phyloP scores from a whole-genome alignment of 2,329 filamentous ascomycete species.

The Cladobotryum mycophilum region DNA sequence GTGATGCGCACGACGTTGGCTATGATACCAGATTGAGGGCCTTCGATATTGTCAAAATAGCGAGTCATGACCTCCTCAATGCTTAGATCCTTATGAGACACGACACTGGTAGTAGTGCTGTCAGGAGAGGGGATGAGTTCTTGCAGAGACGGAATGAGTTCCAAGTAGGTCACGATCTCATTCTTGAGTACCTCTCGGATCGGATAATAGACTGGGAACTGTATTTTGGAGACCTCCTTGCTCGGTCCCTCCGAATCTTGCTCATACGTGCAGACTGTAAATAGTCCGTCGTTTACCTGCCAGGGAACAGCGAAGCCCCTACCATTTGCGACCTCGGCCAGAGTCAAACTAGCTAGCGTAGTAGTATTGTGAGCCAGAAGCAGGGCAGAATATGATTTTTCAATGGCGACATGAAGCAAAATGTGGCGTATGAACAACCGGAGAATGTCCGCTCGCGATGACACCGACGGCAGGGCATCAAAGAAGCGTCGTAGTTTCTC shows the following conservation, averaged over 20 bases:
- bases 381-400: constrained; percentile 58
- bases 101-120: constrained; percentile 32
- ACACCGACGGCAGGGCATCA: constrained; percentile 60
- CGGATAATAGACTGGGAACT: constrained; percentile 62
- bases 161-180: constrained; percentile 66
- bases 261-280: constrained; percentile 28
- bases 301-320: constrained; percentile 78
- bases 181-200: constrained; percentile 78
- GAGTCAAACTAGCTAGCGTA: constrained; percentile 74
- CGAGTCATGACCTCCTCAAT: constrained; percentile 87
- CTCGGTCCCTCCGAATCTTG: constrained; percentile 4
- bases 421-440: constrained; percentile 66
- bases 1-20: constrained; percentile 91
- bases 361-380: constrained; percentile 85
- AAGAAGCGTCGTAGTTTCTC: constrained; percentile 50
- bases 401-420: constrained; percentile 58
- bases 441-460: constrained; percentile 68
- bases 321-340: constrained; percentile 86
- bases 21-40: constrained; percentile 83
- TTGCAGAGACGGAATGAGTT: constrained; percentile 46
- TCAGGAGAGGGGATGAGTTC: constrained; percentile 39
- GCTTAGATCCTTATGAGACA: constrained; percentile 69
- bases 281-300: constrained; percentile 69
- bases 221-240: constrained; percentile 15
- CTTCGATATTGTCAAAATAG: constrained; percentile 78